These are phyloP conservation scores for Cicer pinnatifidum DNA, from an alignment of 306 rosid species.

Conservation along the genomic window DNA sequence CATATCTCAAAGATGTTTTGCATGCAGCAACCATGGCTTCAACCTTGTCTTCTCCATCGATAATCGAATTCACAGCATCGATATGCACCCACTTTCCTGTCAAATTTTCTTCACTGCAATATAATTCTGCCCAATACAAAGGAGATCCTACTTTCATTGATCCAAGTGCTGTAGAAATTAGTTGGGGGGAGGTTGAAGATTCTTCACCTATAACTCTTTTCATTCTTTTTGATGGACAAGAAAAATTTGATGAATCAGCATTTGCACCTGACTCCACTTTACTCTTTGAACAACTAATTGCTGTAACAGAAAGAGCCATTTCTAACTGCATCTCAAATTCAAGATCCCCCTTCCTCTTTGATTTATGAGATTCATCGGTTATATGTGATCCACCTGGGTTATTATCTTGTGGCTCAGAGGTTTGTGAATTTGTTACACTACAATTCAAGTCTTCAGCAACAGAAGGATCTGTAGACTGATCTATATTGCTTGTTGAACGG, in stretches of 20 bases:
- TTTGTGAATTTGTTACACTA: conserved; percentile 43
- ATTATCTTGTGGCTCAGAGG: conserved; percentile 50
- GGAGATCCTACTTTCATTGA: conserved; percentile 84
- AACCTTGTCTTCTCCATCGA: conserved; percentile 87
- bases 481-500: conserved; percentile 39
- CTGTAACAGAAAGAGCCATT: conserved; percentile 85
- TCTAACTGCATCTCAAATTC: conserved; percentile 92
- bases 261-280: conserved; percentile 47
- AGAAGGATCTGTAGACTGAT: conserved; percentile 44
- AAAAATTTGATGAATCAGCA: conserved; percentile 43
- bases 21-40: conserved; percentile 88
- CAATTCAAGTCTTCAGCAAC: conserved; percentile 44
- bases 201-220: conserved; percentile 60
- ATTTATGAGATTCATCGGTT: conserved; percentile 47
- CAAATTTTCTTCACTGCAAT: conserved; percentile 83
- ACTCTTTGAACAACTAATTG: conserved; percentile 47
- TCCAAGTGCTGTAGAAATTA: conserved; percentile 81
- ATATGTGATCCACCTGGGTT: conserved; percentile 44
- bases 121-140: conserved; percentile 93
- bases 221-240: conserved; percentile 56
- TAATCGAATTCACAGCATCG: conserved; percentile 77
- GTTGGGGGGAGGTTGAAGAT: conserved; percentile 55
- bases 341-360: conserved; percentile 85
- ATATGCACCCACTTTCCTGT: conserved; percentile 96
- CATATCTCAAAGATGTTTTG: conserved; percentile 86